These are phyloP conservation scores for Arthrobotrys musiformis DNA, from an alignment of 2,329 filamentous ascomycete species.

Conservation along the genomic window DNA sequence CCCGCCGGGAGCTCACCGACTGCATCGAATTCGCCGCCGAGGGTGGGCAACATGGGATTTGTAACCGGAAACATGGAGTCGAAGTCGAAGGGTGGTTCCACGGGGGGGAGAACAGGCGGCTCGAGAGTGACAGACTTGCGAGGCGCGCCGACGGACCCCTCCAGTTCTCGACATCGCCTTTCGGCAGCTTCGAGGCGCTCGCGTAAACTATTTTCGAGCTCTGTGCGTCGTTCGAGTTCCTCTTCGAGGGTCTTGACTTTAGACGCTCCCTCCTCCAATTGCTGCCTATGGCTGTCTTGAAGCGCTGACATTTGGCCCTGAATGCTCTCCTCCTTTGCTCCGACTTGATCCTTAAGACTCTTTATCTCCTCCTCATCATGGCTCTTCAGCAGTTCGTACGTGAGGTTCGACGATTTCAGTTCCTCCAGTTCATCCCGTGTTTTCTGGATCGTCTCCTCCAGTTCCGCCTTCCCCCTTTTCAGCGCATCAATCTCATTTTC, in stretches of 20 bases:
- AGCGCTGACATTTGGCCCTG: neutral
- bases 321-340: neutral
- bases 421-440: neutral
- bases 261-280: neutral
- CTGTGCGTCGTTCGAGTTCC: neutral
- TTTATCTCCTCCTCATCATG: neutral
- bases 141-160: neutral
- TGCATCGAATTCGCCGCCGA: neutral
- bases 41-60: slow-evolving; percentile 1
- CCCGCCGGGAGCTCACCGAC: neutral
- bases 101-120: neutral
- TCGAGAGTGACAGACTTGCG: no score
- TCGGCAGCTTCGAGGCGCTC: neutral
- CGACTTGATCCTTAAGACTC: neutral
- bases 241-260: neutral
- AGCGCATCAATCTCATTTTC: neutral
- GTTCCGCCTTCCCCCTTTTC: neutral
- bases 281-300: neutral
- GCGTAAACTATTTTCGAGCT: neutral
- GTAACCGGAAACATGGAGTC: neutral
- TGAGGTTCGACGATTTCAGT: neutral
- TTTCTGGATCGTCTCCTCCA: neutral
- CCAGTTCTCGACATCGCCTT: neutral
- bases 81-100: neutral
- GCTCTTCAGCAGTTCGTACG: neutral